Conservation (phyloP, 805 yeast species). For the Starmerella davenportii region DNA sequence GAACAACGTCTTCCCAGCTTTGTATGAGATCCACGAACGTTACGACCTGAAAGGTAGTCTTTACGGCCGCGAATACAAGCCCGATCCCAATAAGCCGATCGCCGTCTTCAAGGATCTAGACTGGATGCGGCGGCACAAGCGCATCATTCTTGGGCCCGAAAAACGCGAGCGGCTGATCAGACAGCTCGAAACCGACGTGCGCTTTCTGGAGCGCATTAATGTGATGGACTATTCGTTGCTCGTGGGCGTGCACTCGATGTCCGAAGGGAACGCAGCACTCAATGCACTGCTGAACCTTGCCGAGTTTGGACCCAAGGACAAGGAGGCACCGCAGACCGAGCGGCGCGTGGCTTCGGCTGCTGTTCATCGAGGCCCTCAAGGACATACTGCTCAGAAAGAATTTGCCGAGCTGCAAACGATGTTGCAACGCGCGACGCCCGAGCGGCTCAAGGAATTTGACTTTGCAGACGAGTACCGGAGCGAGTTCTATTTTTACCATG, state of each 20-base stretch:
- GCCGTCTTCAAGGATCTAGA: conserved; percentile 69
- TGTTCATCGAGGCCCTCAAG: neutral
- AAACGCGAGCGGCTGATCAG: conserved; percentile 41
- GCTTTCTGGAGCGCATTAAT: conserved; percentile 50
- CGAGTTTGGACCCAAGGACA: conserved; percentile 17
- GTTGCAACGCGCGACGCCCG: conserved; percentile 22
- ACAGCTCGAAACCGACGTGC: conserved; percentile 63
- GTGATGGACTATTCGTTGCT: conserved; percentile 92
- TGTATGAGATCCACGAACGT: conserved; percentile 63
- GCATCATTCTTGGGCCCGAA: conserved; percentile 57
- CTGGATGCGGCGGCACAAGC: conserved; percentile 53
- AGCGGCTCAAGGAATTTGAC: conserved; percentile 20
- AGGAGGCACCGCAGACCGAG: conserved; percentile 1
- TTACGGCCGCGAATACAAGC: conserved; percentile 41
- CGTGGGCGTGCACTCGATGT: conserved; percentile 70
- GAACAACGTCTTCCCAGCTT: conserved; percentile 94
- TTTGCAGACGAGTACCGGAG: conserved; percentile 19
- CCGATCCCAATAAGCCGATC: conserved; percentile 13
- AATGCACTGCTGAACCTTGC: conserved; percentile 13
- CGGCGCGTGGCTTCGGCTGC: conserved; percentile 8
- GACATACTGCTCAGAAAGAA: conserved; percentile 12
- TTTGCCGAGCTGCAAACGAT: conserved; percentile 22
- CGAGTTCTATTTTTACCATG: conserved; percentile 46
- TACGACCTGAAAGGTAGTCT: conserved; percentile 90
- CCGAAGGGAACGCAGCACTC: conserved; percentile 32